phyloP scores from a whole-genome alignment of 1,139 yeast species.

The Blastobotrys indianensis region DNA sequence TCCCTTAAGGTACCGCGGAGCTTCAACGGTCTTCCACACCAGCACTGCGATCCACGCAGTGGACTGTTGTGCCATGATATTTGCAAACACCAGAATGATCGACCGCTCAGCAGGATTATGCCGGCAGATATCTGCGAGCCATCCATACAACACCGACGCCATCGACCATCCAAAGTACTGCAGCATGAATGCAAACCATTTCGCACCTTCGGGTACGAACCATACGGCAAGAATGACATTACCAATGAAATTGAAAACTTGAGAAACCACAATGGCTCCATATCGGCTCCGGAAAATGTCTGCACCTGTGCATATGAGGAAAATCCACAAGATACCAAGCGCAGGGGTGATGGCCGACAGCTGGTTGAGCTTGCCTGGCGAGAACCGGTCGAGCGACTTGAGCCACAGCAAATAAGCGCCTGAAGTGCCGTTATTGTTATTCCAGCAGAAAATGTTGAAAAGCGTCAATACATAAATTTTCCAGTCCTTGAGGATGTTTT shows the following conservation, averaged over 20 bases:
- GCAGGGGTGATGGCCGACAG: constrained; percentile 46
- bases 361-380: constrained; percentile 38
- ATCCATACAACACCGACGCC: constrained; percentile 38
- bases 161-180: constrained; percentile 35
- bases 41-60: constrained; percentile 37
- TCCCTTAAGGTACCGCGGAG: constrained; percentile 48
- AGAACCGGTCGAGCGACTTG: constrained; percentile 28
- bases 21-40: constrained; percentile 49
- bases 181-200: constrained; percentile 46
- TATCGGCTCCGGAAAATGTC: constrained; percentile 48
- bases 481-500: constrained; percentile 33
- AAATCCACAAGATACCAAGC: constrained; percentile 40
- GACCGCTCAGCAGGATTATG: constrained; percentile 39
- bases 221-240: constrained; percentile 43
- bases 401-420: constrained; percentile 40
- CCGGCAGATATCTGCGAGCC: constrained; percentile 35
- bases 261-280: constrained; percentile 32
- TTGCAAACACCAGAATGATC: constrained; percentile 36
- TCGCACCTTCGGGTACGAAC: constrained; percentile 41
- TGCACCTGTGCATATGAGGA: constrained; percentile 34
- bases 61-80: constrained; percentile 40
- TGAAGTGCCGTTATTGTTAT: constrained; percentile 36
- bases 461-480: constrained; percentile 36
- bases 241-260: constrained; percentile 42
- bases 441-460: constrained; percentile 36